A percentile compares a stretch with the other conserved stretches of the same genome.
These are phyloP conservation scores for Acanthamoeba divionensis DNA, from an alignment of 208 protist species.

Conservation along the genomic window DNA sequence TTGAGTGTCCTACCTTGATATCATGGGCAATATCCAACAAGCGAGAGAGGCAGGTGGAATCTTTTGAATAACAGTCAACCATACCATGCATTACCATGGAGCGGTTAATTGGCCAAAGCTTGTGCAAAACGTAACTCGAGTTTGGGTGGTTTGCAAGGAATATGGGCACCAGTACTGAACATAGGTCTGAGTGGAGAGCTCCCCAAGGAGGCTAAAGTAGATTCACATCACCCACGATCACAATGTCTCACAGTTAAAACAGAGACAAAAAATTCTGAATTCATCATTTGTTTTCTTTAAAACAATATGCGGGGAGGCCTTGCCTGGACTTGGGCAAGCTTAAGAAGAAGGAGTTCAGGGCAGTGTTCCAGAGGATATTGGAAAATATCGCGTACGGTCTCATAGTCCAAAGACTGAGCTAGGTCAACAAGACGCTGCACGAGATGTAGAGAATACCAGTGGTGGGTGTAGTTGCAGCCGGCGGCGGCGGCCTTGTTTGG, in stretches of 20 bases:
- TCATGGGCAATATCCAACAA: constrained; percentile 78
- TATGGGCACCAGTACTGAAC: constrained; percentile 50
- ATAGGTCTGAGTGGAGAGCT: constrained; percentile 65
- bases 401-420: constrained; percentile 62
- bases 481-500: constrained; percentile 65
- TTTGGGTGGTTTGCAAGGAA: constrained; percentile 57
- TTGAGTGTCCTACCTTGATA: constrained; percentile 49
- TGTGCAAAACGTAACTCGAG: constrained; percentile 64
- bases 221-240: too few relatives aligned
- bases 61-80: constrained; percentile 66
- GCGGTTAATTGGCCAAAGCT: constrained; percentile 67
- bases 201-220: constrained; percentile 52
- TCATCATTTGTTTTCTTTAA: constrained; percentile 51
- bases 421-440: constrained; percentile 74
- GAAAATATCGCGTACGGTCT: constrained; percentile 65
- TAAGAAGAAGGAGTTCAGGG: constrained; percentile 76
- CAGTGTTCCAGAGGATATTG: constrained; percentile 71
- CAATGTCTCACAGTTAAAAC: background rate
- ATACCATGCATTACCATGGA: constrained; percentile 70
- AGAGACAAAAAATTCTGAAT: background rate
- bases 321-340: constrained; percentile 55
- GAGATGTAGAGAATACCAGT: constrained; percentile 77
- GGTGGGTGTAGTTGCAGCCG: background rate
- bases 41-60: constrained; percentile 65
- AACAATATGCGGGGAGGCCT: background rate